These are phyloP conservation scores for Nelumbo lutea DNA, from an alignment of 164 flowering plant species.

Conservation along the genomic window DNA sequence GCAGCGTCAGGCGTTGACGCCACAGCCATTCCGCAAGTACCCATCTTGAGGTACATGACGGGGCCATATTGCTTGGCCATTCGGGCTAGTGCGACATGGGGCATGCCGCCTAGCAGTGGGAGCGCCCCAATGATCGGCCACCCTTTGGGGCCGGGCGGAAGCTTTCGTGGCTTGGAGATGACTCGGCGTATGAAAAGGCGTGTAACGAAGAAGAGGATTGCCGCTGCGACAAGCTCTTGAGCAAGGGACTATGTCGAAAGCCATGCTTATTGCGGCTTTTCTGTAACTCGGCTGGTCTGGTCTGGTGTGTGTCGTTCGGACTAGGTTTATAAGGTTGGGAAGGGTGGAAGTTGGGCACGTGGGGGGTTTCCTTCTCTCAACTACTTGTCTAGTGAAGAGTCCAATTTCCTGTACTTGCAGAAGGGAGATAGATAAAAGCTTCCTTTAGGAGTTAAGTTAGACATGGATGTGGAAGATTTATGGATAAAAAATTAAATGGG, in stretches of 20 bases:
- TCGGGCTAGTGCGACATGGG: conserved; percentile 12
- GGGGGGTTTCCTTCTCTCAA: too few species aligned
- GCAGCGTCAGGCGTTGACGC: conserved; percentile 14
- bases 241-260: neutral
- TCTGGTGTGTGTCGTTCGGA: too few species aligned
- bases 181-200: neutral
- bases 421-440: too few species aligned
- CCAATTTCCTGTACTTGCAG: too few species aligned
- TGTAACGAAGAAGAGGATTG: neutral
- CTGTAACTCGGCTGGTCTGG: too few species aligned
- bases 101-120: conserved; percentile 16
- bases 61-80: conserved; percentile 16
- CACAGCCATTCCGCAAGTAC: conserved; percentile 11
- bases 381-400: too few species aligned
- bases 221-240: neutral
- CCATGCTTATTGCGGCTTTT: neutral
- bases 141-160: conserved; percentile 19
- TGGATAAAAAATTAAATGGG: too few species aligned
- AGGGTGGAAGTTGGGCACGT: too few species aligned
- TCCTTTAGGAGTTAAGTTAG: too few species aligned
- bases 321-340: too few species aligned
- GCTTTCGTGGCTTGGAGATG: neutral
- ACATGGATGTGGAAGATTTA: too few species aligned
- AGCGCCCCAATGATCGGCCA: conserved; percentile 18
- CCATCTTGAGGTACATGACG: conserved; percentile 15